A percentile compares a stretch with the other conserved stretches of the same genome.
Conservation (phyloP, 371 early-diverging fungal species). For the Syncephalastrum monosporum region DNA sequence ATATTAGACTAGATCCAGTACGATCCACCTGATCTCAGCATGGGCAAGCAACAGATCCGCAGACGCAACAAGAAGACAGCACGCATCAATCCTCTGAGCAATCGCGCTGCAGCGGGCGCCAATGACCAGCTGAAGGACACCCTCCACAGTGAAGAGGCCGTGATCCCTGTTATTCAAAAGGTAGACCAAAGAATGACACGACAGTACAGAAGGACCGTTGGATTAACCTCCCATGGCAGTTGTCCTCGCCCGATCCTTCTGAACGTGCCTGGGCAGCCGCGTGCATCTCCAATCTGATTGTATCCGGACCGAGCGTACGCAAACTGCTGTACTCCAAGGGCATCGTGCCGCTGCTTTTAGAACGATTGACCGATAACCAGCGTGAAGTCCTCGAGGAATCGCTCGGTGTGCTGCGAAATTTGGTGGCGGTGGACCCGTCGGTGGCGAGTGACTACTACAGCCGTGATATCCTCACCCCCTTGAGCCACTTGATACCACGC, state of each 20-base stretch:
- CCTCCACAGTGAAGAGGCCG: constrained; percentile 38
- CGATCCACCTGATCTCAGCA: constrained; percentile 1
- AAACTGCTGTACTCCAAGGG: constrained; percentile 72
- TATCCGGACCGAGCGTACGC: constrained; percentile 60
- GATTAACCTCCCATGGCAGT: constrained; percentile 32
- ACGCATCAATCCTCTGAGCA: constrained; percentile 26
- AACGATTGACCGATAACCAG: constrained; percentile 67
- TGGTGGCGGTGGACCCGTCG: constrained; percentile 59
- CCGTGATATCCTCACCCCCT: constrained; percentile 64
- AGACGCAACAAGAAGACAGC: constrained; percentile 12
- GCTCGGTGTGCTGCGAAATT: constrained; percentile 74
- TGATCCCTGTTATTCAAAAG: constrained; percentile 58
- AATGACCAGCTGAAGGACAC: constrained; percentile 27
- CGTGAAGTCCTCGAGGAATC: constrained; percentile 78
- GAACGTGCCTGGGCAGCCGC: constrained; percentile 92
- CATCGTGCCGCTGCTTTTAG: constrained; percentile 64
- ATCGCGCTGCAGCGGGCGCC: constrained; percentile 22
- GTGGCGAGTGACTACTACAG: constrained; percentile 68
- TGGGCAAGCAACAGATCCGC: constrained; percentile 40
- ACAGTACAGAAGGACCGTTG: background rate
- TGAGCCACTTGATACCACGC: constrained; percentile 46
- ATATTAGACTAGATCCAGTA: no score
- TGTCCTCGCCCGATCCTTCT: constrained; percentile 61
- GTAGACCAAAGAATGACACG: constrained; percentile 23
- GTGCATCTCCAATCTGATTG: constrained; percentile 75